Evolutionary conservation across 108 stramenopile genomes (phyloP), one percentile per base, ranked within the genome.

Genomic region (Mayamaea pseudoterrestris): DNA sequence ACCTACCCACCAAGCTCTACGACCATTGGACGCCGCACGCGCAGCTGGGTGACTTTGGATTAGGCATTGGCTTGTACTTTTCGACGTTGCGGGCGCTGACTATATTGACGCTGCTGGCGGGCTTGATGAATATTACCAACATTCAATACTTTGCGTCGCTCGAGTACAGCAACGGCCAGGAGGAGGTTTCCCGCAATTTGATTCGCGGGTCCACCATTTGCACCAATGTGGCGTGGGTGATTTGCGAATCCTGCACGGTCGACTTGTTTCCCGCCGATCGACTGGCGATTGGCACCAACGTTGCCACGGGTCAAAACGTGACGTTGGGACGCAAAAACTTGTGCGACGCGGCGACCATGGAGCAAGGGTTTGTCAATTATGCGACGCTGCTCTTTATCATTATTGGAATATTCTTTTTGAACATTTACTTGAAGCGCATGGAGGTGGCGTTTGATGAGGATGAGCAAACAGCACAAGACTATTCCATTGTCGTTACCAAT

Each of bases 401-500:
- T 2, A 7, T 79, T 1, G 52, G 63, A 2, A 61, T 68, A 5
- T 16, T 68, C 1, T 16, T 57, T 11, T 40, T 75, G 31, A 71
- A 52, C 17, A 35, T 35, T 27, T 83, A 74, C 50, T 57, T 77
- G 37, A 44, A 37, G 14, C 51, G 50, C 16, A 51, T 70, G 59
- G 83, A 80, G 52, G 56, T 76, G 36, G 27, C 39, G 8, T 80
- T 78, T 35, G 91, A 93, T 31, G 88, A 83, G 55, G 81, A 86
- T 26, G 81, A 80, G 46, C 87, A 91, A 41, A 94, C 93, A 5
- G 71, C 82, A 1, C 55, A 71, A 0, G 90, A 92, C 61, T 92
- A 92, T 57, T 65, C 69, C 25, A 45, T 92, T 9, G 44, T 65
- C 6, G 82, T 92, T 7, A 43, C 41, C 5, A 85, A 92, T 61